A percentile compares a stretch with the other conserved stretches of the same genome.
Conservation (phyloP, 1,139 yeast genomes). For the Maudiozyma humilis region DNA sequence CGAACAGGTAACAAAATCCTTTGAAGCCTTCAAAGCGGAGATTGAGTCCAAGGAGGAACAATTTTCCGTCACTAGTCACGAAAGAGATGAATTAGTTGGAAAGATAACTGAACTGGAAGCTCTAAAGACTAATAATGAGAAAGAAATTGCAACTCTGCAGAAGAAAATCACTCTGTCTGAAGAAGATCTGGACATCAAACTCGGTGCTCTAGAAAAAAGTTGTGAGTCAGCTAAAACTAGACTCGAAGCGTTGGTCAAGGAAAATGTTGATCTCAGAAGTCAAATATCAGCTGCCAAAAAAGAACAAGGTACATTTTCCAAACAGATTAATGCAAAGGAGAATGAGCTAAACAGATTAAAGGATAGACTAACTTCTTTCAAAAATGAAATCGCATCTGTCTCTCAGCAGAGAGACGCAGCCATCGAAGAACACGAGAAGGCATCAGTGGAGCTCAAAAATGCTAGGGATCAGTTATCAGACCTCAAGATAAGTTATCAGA, state of each 20-base stretch:
- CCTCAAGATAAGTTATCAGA: slow-evolving; percentile 22
- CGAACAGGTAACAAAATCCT: slow-evolving; percentile 9
- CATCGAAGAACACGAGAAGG: slow-evolving; percentile 15
- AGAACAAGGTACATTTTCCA: slow-evolving; percentile 34
- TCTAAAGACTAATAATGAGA: slow-evolving; percentile 32
- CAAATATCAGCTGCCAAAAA: slow-evolving; percentile 34
- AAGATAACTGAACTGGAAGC: slow-evolving; percentile 30
- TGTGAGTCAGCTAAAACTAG: slow-evolving; percentile 35
- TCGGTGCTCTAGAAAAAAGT: slow-evolving; percentile 32
- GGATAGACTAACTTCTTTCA: slow-evolving; percentile 24
- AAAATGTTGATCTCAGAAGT: slow-evolving; percentile 39
- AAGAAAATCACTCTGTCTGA: slow-evolving; percentile 31
- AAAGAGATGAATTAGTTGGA: slow-evolving; percentile 16
- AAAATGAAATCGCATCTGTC: slow-evolving; percentile 20
- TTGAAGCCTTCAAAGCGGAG: slow-evolving; percentile 14
- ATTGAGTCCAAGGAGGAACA: slow-evolving; percentile 7
- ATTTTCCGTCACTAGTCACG: slow-evolving; percentile 7
- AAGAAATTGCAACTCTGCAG: slow-evolving; percentile 33
- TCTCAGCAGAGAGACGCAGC: slow-evolving; percentile 28
- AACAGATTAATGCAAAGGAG: slow-evolving; percentile 34
- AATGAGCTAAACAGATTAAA: slow-evolving; percentile 31
- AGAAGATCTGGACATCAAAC: slow-evolving; percentile 33
- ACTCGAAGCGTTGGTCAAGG: slow-evolving; percentile 40
- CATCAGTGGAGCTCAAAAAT: slow-evolving; percentile 16
- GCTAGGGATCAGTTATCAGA: slow-evolving; percentile 24